These are phyloP conservation scores for Aquilaria agallochum DNA, from an alignment of 441 rosid genomes.

Conservation along the genomic window DNA sequence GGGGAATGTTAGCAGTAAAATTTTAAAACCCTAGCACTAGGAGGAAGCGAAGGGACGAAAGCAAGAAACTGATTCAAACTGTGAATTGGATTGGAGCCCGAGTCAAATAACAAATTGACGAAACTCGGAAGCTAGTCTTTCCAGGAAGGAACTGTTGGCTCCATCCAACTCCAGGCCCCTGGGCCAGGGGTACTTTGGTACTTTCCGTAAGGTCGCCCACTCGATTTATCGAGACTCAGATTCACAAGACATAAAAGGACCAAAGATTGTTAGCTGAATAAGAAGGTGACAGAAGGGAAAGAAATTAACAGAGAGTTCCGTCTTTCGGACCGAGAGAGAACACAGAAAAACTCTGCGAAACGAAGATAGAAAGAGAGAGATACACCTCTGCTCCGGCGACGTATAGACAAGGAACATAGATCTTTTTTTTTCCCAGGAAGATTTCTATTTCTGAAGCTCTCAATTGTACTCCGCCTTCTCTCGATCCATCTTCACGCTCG, in stretches of 20 bases:
- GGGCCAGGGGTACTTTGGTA: conserved; percentile 8
- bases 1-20: no score
- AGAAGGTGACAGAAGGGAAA: neutral
- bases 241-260: neutral
- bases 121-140: neutral
- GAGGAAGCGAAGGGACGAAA: neutral
- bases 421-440: conserved; percentile 14
- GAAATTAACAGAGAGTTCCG: conserved; percentile 30
- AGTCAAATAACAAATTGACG: neutral
- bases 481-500: conserved; percentile 35
- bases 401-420: conserved; percentile 16
- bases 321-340: conserved; percentile 32
- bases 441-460: conserved; percentile 17
- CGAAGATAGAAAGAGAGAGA: conserved; percentile 18
- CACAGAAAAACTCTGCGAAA: conserved; percentile 25
- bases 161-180: neutral
- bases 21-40: no score
- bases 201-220: neutral
- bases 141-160: neutral
- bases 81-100: neutral
- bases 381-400: conserved; percentile 5
- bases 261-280: neutral
- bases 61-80: neutral
- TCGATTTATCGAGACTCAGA: neutral
- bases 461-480: conserved; percentile 21